Evolutionary conservation across 306 rosid species (phyloP).

Genomic region (Aeschynomene evenia): DNA sequence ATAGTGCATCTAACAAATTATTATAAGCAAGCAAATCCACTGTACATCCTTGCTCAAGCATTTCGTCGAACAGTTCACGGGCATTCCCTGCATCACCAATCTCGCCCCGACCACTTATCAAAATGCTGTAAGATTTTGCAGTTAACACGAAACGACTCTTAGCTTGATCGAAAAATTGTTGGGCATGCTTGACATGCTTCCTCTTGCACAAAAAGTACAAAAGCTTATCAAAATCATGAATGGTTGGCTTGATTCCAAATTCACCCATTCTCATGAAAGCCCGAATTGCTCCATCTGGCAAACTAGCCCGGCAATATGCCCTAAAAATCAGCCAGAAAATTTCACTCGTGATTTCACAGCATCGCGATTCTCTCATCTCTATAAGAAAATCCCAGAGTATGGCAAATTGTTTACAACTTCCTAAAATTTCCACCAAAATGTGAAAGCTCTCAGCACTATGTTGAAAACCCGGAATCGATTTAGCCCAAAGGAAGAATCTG

Average conservation of each 20-base stretch:
- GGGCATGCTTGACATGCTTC: constrained; percentile 71
- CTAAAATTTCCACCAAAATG: constrained; percentile 74
- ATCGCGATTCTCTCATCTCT: constrained; percentile 53
- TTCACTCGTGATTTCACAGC: constrained; percentile 48
- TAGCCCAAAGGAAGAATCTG: constrained; percentile 92
- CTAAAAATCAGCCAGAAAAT: constrained; percentile 74
- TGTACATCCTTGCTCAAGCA: constrained; percentile 57
- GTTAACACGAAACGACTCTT: constrained; percentile 50
- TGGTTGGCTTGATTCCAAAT: constrained; percentile 61
- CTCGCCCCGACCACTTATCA: constrained; percentile 83
- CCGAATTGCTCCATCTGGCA: constrained; percentile 76
- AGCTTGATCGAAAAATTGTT: constrained; percentile 59
- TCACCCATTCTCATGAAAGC: constrained; percentile 76
- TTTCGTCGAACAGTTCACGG: constrained; percentile 67
- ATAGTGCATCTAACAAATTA: constrained; percentile 62
- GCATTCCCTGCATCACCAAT: constrained; percentile 58
- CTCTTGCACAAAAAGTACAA: constrained; percentile 61
- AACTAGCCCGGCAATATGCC: constrained; percentile 65
- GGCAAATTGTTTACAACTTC: constrained; percentile 71
- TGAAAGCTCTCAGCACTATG: constrained; percentile 63
- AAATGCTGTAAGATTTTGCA: constrained; percentile 64
- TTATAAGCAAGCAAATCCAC: constrained; percentile 75
- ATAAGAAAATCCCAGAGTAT: constrained; percentile 84
- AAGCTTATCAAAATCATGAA: constrained; percentile 72
- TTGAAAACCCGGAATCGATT: constrained; percentile 60